A percentile compares a stretch with the other conserved stretches of the same genome.
These are phyloP conservation scores for Meyerozyma elateridarum DNA, from an alignment of 1,139 yeast species.

Conservation along the genomic window DNA sequence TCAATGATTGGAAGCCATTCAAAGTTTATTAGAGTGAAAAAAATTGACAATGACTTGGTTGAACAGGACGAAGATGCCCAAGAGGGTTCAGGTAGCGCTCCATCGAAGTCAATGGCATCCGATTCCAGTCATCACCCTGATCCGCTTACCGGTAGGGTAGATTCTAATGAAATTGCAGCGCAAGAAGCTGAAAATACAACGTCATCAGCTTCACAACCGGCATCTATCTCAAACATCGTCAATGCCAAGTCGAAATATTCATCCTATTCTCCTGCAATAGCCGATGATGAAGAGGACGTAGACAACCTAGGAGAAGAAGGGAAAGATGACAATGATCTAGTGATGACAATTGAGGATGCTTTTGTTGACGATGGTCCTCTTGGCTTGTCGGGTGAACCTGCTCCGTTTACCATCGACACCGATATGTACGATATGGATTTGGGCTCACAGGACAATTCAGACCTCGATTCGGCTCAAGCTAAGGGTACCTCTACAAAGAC, in stretches of 20 bases:
- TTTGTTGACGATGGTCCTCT: constrained; percentile 3
- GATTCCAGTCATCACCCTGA: too few species aligned
- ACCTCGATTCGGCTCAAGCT: neutral
- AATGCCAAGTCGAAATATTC: neutral
- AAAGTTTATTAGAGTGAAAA: too few species aligned
- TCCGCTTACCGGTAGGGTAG: neutral
- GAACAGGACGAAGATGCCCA: too few species aligned
- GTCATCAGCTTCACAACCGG: neutral
- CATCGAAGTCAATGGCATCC: too few species aligned
- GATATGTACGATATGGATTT: constrained; percentile 7
- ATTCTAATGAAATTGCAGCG: too few species aligned
- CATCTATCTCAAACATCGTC: neutral
- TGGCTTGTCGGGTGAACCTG: constrained; percentile 2
- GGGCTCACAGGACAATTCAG: constrained; percentile 1
- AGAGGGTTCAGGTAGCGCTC: too few species aligned
- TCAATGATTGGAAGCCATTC: too few species aligned
- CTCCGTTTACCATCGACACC: constrained; percentile 2
- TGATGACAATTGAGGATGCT: constrained; percentile 9
- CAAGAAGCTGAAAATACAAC: neutral
- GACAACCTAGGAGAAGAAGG: constrained; percentile 1
- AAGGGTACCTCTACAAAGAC: neutral
- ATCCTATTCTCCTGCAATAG: constrained; percentile 8
- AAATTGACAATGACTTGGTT: too few species aligned
- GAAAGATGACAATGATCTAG: constrained; percentile 9
- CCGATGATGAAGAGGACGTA: constrained; percentile 9